phyloP scores from a whole-genome alignment of 257 asterid genomes.

The Leptodermis oblonga region DNA sequence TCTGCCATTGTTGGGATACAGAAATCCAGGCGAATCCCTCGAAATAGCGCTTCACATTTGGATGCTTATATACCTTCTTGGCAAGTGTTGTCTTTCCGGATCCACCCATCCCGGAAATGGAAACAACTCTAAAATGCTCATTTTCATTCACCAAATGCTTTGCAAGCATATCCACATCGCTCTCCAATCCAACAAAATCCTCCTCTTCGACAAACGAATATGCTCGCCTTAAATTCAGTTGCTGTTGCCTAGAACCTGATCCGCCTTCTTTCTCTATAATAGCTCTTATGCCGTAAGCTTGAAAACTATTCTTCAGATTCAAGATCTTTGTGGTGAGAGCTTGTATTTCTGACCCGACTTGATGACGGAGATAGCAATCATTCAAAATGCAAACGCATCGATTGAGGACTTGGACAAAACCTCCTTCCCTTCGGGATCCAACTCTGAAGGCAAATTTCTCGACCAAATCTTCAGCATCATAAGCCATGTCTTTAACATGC shows the following conservation, averaged over 20 bases:
- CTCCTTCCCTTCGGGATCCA: too few relatives aligned
- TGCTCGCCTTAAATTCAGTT: conserved; percentile 6
- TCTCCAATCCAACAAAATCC: conserved; percentile 7
- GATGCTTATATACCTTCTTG: not conserved
- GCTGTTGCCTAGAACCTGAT: not conserved
- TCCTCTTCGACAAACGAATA: not conserved
- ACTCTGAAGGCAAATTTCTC: too few relatives aligned
- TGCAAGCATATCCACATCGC: conserved; percentile 5
- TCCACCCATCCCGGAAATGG: conserved; percentile 4
- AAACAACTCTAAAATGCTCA: not conserved
- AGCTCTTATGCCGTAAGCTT: too few relatives aligned
- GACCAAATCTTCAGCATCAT: too few relatives aligned
- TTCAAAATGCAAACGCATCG: too few relatives aligned
- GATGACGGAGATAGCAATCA: too few relatives aligned
- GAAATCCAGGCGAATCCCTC: not conserved
- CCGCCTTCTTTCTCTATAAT: too few relatives aligned
- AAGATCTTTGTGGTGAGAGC: too few relatives aligned
- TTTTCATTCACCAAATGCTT: conserved; percentile 4
- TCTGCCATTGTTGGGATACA: conserved; percentile 1
- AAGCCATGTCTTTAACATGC: too few relatives aligned
- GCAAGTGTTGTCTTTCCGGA: conserved; percentile 5
- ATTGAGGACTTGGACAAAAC: too few relatives aligned
- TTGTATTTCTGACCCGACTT: too few relatives aligned
- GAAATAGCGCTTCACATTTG: not conserved
- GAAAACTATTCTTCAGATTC: too few relatives aligned